Evolutionary conservation across 2,329 filamentous ascomycete genomes (phyloP), one percentile per base, ranked within the genome.

Genomic region (Curvularia hawaiiensis): DNA sequence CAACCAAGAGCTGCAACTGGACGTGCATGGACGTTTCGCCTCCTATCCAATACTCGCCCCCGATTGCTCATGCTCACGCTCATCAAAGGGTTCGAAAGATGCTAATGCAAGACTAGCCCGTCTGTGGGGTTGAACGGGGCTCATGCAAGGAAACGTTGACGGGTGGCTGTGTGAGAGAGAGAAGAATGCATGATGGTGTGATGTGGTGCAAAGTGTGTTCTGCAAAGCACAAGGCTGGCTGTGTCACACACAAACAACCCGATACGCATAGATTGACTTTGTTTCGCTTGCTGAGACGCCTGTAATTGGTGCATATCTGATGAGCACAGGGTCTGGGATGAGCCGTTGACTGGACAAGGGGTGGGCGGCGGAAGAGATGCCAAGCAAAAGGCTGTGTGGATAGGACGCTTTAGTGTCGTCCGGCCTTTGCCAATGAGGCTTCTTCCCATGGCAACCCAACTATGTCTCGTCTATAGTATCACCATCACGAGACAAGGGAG

Each of bases 241-340:
- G 14, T 31, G 30, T 39, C 31, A 22, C 20, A 26, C 16, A 26
- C 12, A 16, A 35, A 26, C 33, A 33, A n/a, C 22, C 33, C 47
- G 47, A 40, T 22, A 14, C 14, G 47, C 47, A 30, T 40, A 5
- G 24, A 18, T 26, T 40, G 10, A 14, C 10, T 16, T 16, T n/a
- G 22, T 20, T n/a, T 50, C 47, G 47, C 24, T 50, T 40, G 9
- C 12, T 40, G 35, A 40, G 33, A 50, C 47, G 35, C 11, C 16
- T 50, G 47, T 40, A 30, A 50, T 50, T 50, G 47, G 47, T 30
- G 33, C 10, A 12, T 3, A 22, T 12, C 11, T 40, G 47, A 50
- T 50, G 47, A 30, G 47, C 47, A 18, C 47, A 50, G 35, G 47
- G 47, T 30, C 35, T 50, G 35, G 47, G 33, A 40, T 50, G 10